phyloP scores from a whole-genome alignment of 2,329 filamentous ascomycete genomes.

The Myriosclerotinia curreyana region DNA sequence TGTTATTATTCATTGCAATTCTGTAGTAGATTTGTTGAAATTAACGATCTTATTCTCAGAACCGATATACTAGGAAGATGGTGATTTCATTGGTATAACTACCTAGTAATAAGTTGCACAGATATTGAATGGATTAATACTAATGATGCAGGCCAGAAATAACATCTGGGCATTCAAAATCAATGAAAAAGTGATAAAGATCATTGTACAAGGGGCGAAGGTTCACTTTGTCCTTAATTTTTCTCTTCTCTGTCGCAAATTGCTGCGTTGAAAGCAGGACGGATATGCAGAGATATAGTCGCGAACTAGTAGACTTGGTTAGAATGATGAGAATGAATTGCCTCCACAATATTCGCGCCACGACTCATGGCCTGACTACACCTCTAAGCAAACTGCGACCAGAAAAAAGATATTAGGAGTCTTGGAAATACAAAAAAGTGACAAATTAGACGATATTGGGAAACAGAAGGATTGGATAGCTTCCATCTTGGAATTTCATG shows the following conservation, averaged over 20 bases:
- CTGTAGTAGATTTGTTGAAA: background rate
- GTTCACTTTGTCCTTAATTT: background rate
- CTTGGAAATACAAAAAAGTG: no score
- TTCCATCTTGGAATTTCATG: background rate
- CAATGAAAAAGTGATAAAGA: background rate
- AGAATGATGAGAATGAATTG: background rate
- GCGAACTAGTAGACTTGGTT: background rate
- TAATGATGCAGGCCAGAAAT: no score
- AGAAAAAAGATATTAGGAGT: background rate
- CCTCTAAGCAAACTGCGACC: background rate
- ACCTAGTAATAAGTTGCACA: no score
- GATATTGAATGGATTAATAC: no score
- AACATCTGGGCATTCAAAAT: background rate
- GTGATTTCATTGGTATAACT: no score
- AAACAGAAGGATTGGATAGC: background rate
- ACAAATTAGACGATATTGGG: background rate
- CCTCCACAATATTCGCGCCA: background rate
- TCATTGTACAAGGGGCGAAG: background rate
- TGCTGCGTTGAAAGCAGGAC: background rate
- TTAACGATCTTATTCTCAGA: background rate
- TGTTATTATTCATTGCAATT: background rate
- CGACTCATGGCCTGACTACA: background rate
- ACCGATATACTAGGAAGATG: background rate
- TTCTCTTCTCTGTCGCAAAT: background rate
- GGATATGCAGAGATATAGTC: background rate